Base-by-base conservation (phyloP, 768 basidiomycete species). In the Crepidotus variabilis region DNA sequence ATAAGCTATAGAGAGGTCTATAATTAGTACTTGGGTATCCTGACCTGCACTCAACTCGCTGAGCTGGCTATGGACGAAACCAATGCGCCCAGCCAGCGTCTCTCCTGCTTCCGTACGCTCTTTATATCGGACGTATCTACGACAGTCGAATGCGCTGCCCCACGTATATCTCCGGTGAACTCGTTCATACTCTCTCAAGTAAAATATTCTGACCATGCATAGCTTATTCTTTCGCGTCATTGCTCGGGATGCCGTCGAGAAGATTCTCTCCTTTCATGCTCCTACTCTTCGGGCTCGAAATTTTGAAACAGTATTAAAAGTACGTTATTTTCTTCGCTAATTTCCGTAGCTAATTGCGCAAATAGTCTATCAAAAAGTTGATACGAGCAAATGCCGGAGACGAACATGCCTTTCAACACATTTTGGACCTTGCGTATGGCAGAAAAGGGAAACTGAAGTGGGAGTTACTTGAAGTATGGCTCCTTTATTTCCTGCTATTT, bases 381-480 rank as follows among this genome's bases (percentile, higher is more conserved):
- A 69, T 75, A 63, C 73, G 69, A 47, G 88, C 88, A 9, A 87
- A 84, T 62, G 58, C 62, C 2, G 81, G 85, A 2, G 64, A 78
- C 35, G 60, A 62, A 48, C 66, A 73, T 54, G 80, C 83, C 32
- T 86, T 89, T 61, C 72, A 73, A 24, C 76, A 78, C 60, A 63
- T 91, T 24, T 72, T 93, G 16, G 80, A 86, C 60, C 62, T 85
- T 24, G 90, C 90, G 23, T 93, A 91, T 69, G 90, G 90, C 28
- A 77, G 90, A 57, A 83, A 81, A 61, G 90, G 90, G 21, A 86
- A 80, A 64, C 69, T 93, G 14, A 82, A 77, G 62, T 79, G 81
- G 71, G 87, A 91, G 62, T 68, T 92, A 45, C 72, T 91, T 69
- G 68, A 85, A 73, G 90, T 90, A 61, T 59, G 74, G 62, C 20